Conservation (phyloP, 768 basidiomycete species). For the Multifurca ochricompacta region DNA sequence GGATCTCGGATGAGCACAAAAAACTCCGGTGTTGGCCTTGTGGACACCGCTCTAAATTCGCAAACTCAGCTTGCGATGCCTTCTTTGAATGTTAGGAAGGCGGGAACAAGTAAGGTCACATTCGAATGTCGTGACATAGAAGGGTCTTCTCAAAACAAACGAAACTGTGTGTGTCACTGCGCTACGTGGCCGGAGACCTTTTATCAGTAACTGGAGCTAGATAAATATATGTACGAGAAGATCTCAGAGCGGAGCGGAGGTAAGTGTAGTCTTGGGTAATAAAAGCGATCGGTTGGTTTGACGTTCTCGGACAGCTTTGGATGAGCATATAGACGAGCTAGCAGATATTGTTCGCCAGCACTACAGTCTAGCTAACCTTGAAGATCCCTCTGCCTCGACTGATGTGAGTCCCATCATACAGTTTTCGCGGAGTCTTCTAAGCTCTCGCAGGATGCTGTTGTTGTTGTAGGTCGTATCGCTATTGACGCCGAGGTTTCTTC, state of each 20-base stretch:
- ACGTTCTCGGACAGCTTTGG: slow-evolving; percentile 49
- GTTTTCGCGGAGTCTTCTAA: neutral
- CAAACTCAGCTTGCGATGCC: neutral
- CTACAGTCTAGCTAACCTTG: slow-evolving; percentile 66
- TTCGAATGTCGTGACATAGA: slow-evolving; percentile 16
- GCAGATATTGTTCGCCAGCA: slow-evolving; percentile 63
- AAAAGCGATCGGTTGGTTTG: neutral
- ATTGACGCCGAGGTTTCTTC: slow-evolving; percentile 55
- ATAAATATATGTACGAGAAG: slow-evolving; percentile 93
- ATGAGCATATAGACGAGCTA: slow-evolving; percentile 82
- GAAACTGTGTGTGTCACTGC: slow-evolving; percentile 44
- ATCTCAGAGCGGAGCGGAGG: slow-evolving; percentile 77
- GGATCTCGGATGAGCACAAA: slow-evolving; percentile 19
- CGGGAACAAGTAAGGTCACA: slow-evolving; percentile 5
- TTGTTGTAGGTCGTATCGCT: slow-evolving; percentile 27
- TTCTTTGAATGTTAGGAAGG: neutral
- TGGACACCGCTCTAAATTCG: neutral
- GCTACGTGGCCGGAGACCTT: neutral
- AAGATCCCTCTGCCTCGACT: slow-evolving; percentile 59
- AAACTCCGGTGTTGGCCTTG: slow-evolving; percentile 24
- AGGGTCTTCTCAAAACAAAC: slow-evolving; percentile 28
- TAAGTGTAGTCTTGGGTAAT: slow-evolving; percentile 26
- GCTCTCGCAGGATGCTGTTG: slow-evolving; percentile 28
- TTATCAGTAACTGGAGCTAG: slow-evolving; percentile 28
- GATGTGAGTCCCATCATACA: slow-evolving; percentile 33